Evolutionary conservation across 768 basidiomycete species (phyloP).

Genomic region (Epithele typhae): DNA sequence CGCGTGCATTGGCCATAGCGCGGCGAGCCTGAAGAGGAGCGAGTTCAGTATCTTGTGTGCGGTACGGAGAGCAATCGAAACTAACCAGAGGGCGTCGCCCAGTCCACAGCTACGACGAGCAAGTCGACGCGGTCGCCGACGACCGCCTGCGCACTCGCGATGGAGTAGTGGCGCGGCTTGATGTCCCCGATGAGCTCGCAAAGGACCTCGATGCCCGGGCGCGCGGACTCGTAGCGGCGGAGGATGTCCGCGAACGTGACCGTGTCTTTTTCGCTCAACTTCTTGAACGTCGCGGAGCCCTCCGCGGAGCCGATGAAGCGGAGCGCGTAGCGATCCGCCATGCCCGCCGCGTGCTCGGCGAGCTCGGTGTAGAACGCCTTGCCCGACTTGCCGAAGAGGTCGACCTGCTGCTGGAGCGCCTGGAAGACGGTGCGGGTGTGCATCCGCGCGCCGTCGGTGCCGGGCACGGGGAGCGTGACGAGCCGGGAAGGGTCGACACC

Average conservation of each 20-base stretch:
- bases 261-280: conserved; percentile 91
- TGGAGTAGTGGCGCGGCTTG: conserved; percentile 97
- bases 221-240: conserved; percentile 68
- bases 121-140: conserved; percentile 95
- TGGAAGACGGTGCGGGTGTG: conserved; percentile 96
- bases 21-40: conserved; percentile 47
- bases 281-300: conserved; percentile 90
- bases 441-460: conserved; percentile 54
- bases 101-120: conserved; percentile 94
- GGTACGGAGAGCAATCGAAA: conserved; percentile 7
- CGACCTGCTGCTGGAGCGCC: conserved; percentile 92
- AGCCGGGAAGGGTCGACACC: conserved; percentile 77
- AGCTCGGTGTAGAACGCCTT: conserved; percentile 94
- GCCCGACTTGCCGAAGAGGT: conserved; percentile 92
- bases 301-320: conserved; percentile 93
- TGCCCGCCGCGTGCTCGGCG: conserved; percentile 64
- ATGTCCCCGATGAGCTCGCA: conserved; percentile 92
- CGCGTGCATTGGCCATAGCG: conserved; percentile 95
- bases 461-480: conserved; percentile 74
- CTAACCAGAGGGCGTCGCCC: conserved; percentile 81
- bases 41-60: not conserved
- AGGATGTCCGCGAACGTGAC: conserved; percentile 90
- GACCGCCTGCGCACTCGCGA: conserved; percentile 91
- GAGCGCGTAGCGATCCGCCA: conserved; percentile 73
- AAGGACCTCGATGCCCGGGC: conserved; percentile 76